These are phyloP conservation scores for Ganoderma resinaceum DNA, from an alignment of 1,284 basidiomycete species.

Conservation along the genomic window DNA sequence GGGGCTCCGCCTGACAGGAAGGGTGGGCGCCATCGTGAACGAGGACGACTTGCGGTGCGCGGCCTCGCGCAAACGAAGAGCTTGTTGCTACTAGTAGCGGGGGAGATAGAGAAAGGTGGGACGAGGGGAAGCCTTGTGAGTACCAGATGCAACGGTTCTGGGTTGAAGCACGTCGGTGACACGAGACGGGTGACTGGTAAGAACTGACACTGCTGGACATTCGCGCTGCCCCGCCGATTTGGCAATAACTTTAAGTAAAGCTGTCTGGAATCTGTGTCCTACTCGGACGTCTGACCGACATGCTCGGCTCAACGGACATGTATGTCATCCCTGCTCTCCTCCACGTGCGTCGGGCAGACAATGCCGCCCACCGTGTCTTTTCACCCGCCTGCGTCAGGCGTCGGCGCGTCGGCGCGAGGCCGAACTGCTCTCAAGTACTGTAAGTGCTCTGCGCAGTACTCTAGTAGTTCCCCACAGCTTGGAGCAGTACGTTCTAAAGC, in stretches of 20 bases:
- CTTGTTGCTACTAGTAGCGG: neutral
- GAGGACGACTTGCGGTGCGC: neutral
- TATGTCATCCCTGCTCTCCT: neutral
- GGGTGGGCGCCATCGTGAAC: conserved; percentile 10
- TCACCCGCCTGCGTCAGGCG: neutral
- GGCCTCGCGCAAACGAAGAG: neutral
- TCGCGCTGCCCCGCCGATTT: neutral
- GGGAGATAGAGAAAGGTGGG: neutral
- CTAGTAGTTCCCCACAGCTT: too few relatives aligned
- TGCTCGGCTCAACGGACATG: neutral
- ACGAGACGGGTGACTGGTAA: conserved; percentile 3
- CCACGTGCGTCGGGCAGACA: neutral
- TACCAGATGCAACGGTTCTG: neutral
- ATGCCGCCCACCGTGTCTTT: neutral
- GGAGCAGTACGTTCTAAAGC: too few relatives aligned
- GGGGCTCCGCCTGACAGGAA: conserved; percentile 12
- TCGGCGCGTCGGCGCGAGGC: neutral
- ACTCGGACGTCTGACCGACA: conserved; percentile 1
- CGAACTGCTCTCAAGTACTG: too few relatives aligned
- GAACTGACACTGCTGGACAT: neutral
- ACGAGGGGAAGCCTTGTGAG: neutral
- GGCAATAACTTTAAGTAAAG: too few relatives aligned
- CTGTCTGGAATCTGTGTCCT: neutral
- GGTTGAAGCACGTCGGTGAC: neutral
- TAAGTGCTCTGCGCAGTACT: too few relatives aligned